Evolutionary conservation across 495 filamentous ascomycete species (phyloP), one percentile per base, ranked within the genome.

Genomic region (Articulospora tetracladia): DNA sequence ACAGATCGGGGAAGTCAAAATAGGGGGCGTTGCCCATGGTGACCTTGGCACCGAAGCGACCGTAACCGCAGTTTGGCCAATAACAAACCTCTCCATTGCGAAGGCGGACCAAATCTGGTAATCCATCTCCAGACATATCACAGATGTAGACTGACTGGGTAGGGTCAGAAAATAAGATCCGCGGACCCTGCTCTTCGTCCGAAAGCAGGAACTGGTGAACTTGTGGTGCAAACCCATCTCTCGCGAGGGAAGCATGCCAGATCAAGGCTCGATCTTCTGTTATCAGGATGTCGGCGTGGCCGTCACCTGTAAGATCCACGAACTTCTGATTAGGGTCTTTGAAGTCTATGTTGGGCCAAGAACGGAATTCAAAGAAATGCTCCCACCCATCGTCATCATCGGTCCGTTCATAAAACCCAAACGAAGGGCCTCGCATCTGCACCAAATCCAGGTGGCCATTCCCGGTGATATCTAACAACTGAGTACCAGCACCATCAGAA

Each of bases 41-140:
- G 24, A 75, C 62, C 20, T 63, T 68, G 0, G 25, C 36, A 0
- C 73, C 74, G 54, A 77, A 77, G 0, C 25, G 0, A 0, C 74
- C 74, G 36, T 76, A 66, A 0, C 74, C 74, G 2, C 65, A 22
- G 30, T 69, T 73, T 0, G 74, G 70, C 71, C 70, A 76, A 56
- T 74, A 76, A 44, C 55, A 63, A 2, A 74, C 49, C 17, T 64
- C 55, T 0, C 66, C 63, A 48, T 68, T 69, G 1, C 55, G 20
- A 15, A 77, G 53, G 0, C 60, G 20, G 0, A 70, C 68, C 4
- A 77, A 11, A 51, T 76, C 72, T 1, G 53, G 24, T 10, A 73
- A 56, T 0, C 74, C 74, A 55, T 74, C 73, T 0, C 74, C 74
- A 11, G 55, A 59, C 58, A 76, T 64, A 59, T 77, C 73, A 11